Percentiles rank a stretch among this genome's conserved stretches.
Evolutionary conservation across 257 asterid genomes (phyloP).

Genomic region (Verbena officinalis): DNA sequence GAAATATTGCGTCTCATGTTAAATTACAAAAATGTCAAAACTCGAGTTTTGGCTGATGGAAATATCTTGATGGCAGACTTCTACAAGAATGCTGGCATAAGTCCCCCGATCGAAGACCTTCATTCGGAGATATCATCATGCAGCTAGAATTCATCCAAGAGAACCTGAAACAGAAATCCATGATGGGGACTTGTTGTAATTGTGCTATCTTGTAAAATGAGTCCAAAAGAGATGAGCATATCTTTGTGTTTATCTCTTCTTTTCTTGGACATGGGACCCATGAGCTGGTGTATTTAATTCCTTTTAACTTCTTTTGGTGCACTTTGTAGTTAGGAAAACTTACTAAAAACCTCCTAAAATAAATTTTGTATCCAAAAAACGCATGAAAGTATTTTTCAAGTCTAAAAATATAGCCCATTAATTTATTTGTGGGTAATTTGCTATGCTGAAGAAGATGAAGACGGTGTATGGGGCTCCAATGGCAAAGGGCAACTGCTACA

Average conservation of each 20-base stretch:
- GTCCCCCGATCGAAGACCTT: constrained; percentile 54
- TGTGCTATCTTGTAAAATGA: constrained; percentile 44
- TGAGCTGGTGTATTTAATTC: constrained; percentile 8
- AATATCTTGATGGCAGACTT: constrained; percentile 40
- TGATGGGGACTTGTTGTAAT: constrained; percentile 38
- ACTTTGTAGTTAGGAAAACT: too few relatives aligned
- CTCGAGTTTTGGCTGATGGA: not conserved
- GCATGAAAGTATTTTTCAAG: too few relatives aligned
- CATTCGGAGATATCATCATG: constrained; percentile 54
- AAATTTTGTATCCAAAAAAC: too few relatives aligned
- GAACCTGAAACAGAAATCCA: constrained; percentile 32
- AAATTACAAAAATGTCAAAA: not conserved
- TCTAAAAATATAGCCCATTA: too few relatives aligned
- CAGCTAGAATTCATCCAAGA: constrained; percentile 54
- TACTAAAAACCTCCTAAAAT: too few relatives aligned
- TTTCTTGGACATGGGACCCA: not conserved
- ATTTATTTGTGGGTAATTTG: too few relatives aligned
- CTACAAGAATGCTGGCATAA: constrained; percentile 70
- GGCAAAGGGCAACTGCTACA: too few relatives aligned
- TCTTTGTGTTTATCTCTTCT: not conserved
- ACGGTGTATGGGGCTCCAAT: too few relatives aligned
- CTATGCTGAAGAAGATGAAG: too few relatives aligned
- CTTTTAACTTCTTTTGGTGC: constrained; percentile 3
- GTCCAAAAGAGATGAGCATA: constrained; percentile 3
- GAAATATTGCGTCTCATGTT: not conserved